A percentile compares a stretch with the other conserved stretches of the same genome.
Evolutionary conservation across 306 rosid genomes (phyloP).

Genomic region (Cucurbita pepo): DNA sequence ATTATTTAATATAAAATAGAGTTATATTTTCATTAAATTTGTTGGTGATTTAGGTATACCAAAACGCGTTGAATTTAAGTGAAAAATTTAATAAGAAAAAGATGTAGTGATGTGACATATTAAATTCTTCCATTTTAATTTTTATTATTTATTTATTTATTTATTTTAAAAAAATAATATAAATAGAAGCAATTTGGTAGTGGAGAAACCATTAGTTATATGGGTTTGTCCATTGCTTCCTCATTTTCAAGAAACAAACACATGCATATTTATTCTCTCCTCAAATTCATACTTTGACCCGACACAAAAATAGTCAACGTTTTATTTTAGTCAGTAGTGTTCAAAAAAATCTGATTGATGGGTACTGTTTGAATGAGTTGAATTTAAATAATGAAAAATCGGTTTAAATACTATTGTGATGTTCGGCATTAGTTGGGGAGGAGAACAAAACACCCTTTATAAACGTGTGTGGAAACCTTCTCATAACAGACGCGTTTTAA

Average conservation of each 20-base stretch:
- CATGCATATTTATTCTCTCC: background rate
- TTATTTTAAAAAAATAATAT: background rate
- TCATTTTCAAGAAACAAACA: constrained; percentile 4
- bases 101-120: background rate
- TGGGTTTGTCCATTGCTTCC: background rate
- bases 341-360: no score
- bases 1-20: no score
- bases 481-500: no score
- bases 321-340: no score
- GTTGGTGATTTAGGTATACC: background rate
- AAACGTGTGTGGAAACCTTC: no score
- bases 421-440: no score
- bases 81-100: background rate
- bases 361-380: no score
- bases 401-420: no score
- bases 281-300: background rate
- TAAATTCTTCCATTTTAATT: background rate
- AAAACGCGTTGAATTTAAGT: background rate
- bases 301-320: background rate
- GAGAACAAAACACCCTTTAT: no score
- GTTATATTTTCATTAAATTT: no score
- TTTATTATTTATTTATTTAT: background rate
- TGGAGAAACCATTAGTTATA: background rate
- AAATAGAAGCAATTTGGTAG: background rate
- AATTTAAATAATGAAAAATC: no score